Base-by-base conservation (phyloP, 2,329 filamentous ascomycete genomes). In the Claviceps purpurea region DNA sequence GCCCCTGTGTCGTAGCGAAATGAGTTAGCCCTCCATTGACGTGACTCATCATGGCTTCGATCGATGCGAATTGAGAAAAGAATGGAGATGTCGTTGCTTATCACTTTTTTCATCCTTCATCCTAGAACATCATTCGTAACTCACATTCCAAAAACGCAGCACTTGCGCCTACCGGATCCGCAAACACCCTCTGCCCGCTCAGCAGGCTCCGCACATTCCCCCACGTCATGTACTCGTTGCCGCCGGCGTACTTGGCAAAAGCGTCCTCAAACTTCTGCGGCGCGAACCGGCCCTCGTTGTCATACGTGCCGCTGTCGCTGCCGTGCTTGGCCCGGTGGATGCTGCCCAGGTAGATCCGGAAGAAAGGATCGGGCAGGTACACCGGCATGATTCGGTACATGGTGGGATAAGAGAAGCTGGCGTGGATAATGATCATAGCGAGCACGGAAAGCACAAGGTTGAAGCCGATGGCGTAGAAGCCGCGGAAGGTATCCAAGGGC, bases 241-340 rank as follows among this genome's bases (percentile, higher is more conserved):
- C 63, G 1, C 58, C 56, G 47, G 64, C 71, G 58, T 73, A 75
- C 61, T 76, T 75, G 44, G 66, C 58, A 52, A 76, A 76, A 44
- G 75, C 66, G 55, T 76, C 72, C 60, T 77, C 72, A 54, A 77
- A 76, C 43, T 66, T 68, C 58, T 76, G 73, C 13, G 73, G 71
- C 11, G 69, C 55, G 56, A 75, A 76, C 1, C 73, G 64, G 3
- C 73, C 74, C 56, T 76, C 73, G 14, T 61, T 68, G 57, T 77
- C 73, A 52, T 72, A 76, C 0, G 68, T 67, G 11, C 68, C 69
- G 20, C 63, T 71, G 54, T 75, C 73, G 49, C 67, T 71, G 5
- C 71, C 72, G 55, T 75, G 72, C 62, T 72, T 72, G 20, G 64
- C 69, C 56, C 68, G 71, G 57, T 73, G 68, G 34, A 73, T 68